phyloP scores from a whole-genome alignment of 2,329 filamentous ascomycete genomes.

The Pleoardoris graminearum region DNA sequence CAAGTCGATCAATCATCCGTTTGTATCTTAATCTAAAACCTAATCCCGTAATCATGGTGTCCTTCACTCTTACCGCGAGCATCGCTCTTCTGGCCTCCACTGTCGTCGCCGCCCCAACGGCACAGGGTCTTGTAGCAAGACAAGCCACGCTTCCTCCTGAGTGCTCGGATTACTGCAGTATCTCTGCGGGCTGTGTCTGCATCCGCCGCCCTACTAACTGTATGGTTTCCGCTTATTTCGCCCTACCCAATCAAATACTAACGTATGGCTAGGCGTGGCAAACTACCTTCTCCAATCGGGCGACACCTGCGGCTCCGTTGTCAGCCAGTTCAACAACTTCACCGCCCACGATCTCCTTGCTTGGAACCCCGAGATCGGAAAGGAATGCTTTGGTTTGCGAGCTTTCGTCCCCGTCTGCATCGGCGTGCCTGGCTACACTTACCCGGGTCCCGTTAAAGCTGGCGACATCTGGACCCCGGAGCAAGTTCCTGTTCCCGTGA shows the following conservation, averaged over 20 bases:
- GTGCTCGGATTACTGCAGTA: conserved; percentile 26
- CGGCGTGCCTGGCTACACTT: conserved; percentile 25
- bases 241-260: neutral
- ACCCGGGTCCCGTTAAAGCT: conserved; percentile 23
- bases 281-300: conserved; percentile 32
- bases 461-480: conserved; percentile 22
- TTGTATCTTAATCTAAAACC: neutral
- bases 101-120: conserved; percentile 11
- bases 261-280: conserved; percentile 14
- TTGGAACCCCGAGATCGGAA: conserved; percentile 41
- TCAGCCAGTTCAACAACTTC: conserved; percentile 38
- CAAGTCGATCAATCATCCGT: conserved; percentile 10
- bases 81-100: conserved; percentile 20
- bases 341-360: conserved; percentile 39
- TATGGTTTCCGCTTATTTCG: neutral
- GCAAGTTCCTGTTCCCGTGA: conserved; percentile 33
- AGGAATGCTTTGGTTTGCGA: conserved; percentile 33
- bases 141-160: conserved; percentile 18
- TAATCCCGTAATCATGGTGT: conserved; percentile 20
- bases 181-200: conserved; percentile 26
- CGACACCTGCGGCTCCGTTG: conserved; percentile 39
- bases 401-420: conserved; percentile 43
- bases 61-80: conserved; percentile 15
- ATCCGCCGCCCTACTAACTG: conserved; percentile 29
- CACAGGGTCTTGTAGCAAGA: conserved; percentile 9